A percentile compares a stretch with the other conserved stretches of the same genome.
Conservation (phyloP, 768 basidiomycete species). For the Xerocomellus dryophilus region DNA sequence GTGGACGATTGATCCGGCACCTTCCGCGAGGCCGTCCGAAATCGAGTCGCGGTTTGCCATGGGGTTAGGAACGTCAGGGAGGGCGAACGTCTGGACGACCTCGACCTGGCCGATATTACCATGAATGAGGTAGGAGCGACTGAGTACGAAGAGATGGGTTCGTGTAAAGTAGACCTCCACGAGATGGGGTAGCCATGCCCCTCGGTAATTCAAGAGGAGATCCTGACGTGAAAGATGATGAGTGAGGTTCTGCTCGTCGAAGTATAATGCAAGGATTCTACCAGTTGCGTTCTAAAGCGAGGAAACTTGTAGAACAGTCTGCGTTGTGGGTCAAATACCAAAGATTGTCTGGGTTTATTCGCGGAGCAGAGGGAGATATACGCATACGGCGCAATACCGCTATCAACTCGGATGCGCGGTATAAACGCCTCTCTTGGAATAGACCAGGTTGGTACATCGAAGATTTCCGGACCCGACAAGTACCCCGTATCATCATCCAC, state of each 20-base stretch:
- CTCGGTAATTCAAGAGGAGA: constrained; percentile 14
- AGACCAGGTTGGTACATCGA: constrained; percentile 16
- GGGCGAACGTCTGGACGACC: constrained; percentile 20
- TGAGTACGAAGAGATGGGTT: constrained; percentile 19
- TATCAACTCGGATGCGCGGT: constrained; percentile 9
- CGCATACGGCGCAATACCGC: constrained; percentile 12
- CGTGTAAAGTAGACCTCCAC: constrained; percentile 14
- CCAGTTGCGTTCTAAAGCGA: constrained; percentile 14
- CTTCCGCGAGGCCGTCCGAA: background rate
- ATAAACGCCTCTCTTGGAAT: constrained; percentile 13
- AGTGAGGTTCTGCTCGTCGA: background rate
- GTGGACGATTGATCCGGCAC: background rate
- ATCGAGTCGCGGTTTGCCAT: background rate
- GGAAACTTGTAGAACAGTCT: constrained; percentile 24
- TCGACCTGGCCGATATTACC: constrained; percentile 7
- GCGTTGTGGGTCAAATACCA: constrained; percentile 14
- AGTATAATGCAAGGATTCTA: background rate
- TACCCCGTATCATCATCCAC: constrained; percentile 17
- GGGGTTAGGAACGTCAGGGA: constrained; percentile 9
- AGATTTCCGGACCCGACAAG: constrained; percentile 5
- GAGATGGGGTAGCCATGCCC: constrained; percentile 20
- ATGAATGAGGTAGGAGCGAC: constrained; percentile 13
- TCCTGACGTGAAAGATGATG: background rate
- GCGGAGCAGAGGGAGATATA: constrained; percentile 14
- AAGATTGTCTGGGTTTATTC: constrained; percentile 9